Evolutionary conservation across 1,139 yeast species (phyloP).

Genomic region (Saccharomycopsis phalli): DNA sequence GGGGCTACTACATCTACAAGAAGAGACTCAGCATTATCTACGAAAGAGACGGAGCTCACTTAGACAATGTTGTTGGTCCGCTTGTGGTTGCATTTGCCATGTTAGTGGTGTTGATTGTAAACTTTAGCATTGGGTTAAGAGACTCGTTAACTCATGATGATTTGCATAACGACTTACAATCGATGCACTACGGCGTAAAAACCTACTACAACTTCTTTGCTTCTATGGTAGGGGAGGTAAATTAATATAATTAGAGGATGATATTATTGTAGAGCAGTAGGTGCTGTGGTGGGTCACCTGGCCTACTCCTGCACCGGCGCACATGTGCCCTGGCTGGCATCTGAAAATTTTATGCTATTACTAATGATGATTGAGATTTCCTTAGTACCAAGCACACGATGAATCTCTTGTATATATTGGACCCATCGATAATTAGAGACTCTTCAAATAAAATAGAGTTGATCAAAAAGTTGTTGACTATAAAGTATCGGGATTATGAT

Average conservation of each 20-base stretch:
- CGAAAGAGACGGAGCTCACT: slow-evolving; percentile 76
- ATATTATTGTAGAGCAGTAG: no score
- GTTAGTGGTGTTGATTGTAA: slow-evolving; percentile 54
- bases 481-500: slow-evolving; percentile 3
- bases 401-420: slow-evolving; percentile 13
- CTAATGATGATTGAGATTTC: neutral
- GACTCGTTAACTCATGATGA: slow-evolving; percentile 23
- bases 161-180: slow-evolving; percentile 2
- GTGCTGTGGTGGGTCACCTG: neutral
- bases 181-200: slow-evolving; percentile 8
- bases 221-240: slow-evolving; percentile 8
- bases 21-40: slow-evolving; percentile 64
- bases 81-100: slow-evolving; percentile 66
- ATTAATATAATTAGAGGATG: no score
- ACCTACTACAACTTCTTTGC: slow-evolving; percentile 8
- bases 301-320: neutral
- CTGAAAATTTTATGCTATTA: neutral
- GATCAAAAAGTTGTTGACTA: slow-evolving; percentile 14
- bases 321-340: neutral
- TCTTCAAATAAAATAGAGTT: slow-evolving; percentile 18
- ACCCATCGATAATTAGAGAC: slow-evolving; percentile 18
- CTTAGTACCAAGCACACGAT: neutral
- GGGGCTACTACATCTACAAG: slow-evolving; percentile 82
- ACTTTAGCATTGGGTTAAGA: slow-evolving; percentile 63
- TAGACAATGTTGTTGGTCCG: slow-evolving; percentile 89